Base-by-base conservation (phyloP, 768 basidiomycete species). In the Calocera viscosa region DNA sequence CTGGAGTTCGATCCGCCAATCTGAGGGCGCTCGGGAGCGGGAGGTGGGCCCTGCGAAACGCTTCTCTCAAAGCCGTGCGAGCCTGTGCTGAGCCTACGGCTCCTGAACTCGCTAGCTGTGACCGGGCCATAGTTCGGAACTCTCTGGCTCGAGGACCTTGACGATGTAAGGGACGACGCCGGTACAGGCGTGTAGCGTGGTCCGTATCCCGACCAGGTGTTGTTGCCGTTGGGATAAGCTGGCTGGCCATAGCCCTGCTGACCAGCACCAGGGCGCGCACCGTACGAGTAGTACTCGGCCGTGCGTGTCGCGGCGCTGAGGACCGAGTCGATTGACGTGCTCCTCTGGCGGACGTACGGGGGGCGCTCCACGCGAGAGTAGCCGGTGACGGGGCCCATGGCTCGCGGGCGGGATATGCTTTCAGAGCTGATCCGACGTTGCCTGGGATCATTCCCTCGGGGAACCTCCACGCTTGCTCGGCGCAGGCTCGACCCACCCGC, bases 361-460 rank as follows among this genome's bases (percentile, higher is more conserved):
- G 53, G 53, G 2, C 53, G 53, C 53, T 60, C 53, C 11, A 12
- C 5, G 30, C 53, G 53, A 3, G 53, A 60, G 53, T 60, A 28
- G 11, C 22, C 14, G 2, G 24, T 16, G 7, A 8, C 26, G 19
- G 53, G 53, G 14, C 14, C 53, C 14, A 30, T 60, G 2, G 24
- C 5, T 22, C 53, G 11, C 30, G 53, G 53, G 53, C 26, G 53
- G 14, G 53, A 60, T 2, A 60, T 60, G 53, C 30, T 60, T 2
- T 60, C 53, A 5, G 53, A 60, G 30, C 53, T 60, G 53, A 60
- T 60, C 14, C 53, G 53, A 32, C 53, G 53, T 24, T 47, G 43
- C 43, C 53, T 63, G 33, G 53, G 63, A 24, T 39, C 38, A 26
- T 12, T 34, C n/a, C 22, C 22, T 47, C 17, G 32, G 28, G 17